Evolutionary conservation across 257 asterid genomes (phyloP).

Genomic region (Solanum stenotomum): DNA sequence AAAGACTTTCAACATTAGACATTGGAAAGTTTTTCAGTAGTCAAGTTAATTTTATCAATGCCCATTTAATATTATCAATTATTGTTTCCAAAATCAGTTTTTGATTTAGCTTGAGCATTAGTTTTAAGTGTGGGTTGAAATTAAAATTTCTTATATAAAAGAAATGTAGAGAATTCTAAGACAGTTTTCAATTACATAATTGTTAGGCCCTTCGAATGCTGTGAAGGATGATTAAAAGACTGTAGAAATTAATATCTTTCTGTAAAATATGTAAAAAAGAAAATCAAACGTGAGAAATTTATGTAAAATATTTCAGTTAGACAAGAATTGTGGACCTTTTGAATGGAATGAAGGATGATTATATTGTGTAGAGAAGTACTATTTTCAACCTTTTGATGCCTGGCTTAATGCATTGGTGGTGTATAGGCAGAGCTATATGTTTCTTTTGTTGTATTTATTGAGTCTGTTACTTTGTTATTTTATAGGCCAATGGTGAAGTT

Average conservation of each 20-base stretch:
- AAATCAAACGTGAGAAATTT: neutral
- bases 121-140: neutral
- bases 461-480: neutral
- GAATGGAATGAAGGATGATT: neutral
- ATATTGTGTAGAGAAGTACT: neutral
- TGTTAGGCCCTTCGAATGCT: neutral
- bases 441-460: constrained; percentile 4
- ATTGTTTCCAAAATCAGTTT: neutral
- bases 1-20: neutral
- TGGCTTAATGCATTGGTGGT: neutral
- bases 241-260: neutral
- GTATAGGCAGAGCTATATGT: neutral
- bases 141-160: neutral
- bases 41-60: neutral
- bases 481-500: constrained; percentile 59
- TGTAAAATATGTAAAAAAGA: neutral
- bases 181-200: neutral
- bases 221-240: neutral
- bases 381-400: neutral
- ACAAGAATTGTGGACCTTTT: neutral
- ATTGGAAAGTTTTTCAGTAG: neutral
- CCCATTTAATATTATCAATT: neutral
- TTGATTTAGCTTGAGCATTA: neutral
- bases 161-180: neutral
- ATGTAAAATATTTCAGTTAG: neutral